A percentile compares a stretch with the other conserved stretches of the same genome.
phyloP scores from a whole-genome alignment of 192 early-diverging fungal genomes.

The Coemansia sp. region DNA sequence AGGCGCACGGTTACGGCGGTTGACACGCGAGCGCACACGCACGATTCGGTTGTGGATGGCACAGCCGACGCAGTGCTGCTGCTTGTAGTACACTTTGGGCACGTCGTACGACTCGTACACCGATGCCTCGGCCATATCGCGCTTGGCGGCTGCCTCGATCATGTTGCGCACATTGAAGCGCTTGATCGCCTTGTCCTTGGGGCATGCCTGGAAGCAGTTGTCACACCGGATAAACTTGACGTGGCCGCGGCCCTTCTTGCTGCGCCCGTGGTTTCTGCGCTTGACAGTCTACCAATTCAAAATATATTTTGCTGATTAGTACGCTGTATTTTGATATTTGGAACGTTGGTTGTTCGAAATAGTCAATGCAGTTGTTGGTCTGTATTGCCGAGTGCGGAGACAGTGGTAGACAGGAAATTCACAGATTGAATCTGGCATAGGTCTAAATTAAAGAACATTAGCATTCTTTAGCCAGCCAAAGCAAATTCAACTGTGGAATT shows the following conservation, averaged over 20 bases:
- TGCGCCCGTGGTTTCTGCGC: conserved; percentile 99
- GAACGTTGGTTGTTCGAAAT: too few relatives aligned
- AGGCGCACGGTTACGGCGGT: conserved; percentile 89
- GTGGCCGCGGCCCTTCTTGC: conserved; percentile 99
- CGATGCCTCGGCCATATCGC: conserved; percentile 95
- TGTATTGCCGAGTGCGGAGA: too few relatives aligned
- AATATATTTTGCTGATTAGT: too few relatives aligned
- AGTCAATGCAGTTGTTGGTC: too few relatives aligned
- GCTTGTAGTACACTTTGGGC: conserved; percentile 99
- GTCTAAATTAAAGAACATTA: too few relatives aligned
- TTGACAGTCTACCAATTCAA: conserved; percentile 82
- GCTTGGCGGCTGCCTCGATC: conserved; percentile 95
- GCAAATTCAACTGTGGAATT: too few relatives aligned
- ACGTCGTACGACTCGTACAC: conserved; percentile 94
- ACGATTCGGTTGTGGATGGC: conserved; percentile 94
- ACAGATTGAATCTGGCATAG: too few relatives aligned
- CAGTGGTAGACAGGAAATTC: too few relatives aligned
- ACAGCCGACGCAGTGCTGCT: conserved; percentile 92
- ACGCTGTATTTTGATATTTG: too few relatives aligned
- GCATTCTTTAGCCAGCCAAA: too few relatives aligned
- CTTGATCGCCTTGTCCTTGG: conserved; percentile 99
- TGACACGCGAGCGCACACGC: conserved; percentile 84
- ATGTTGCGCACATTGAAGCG: conserved; percentile 98
- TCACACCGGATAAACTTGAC: conserved; percentile 96
- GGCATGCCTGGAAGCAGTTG: conserved; percentile 97